phyloP scores from a whole-genome alignment of 2,329 filamentous ascomycete genomes.

The Ascosphaera acerosa region DNA sequence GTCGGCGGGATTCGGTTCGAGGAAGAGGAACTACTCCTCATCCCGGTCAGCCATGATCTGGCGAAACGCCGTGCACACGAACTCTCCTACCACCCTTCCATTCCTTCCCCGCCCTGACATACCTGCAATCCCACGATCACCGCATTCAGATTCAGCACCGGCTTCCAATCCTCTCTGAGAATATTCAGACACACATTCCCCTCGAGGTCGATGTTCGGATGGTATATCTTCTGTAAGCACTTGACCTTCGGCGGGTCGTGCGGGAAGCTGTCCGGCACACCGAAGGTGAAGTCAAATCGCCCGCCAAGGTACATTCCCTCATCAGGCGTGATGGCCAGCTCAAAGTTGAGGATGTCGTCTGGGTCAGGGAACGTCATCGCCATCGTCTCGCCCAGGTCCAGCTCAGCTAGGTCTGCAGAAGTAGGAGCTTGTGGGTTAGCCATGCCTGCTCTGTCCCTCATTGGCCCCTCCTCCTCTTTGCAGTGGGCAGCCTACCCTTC shows the following conservation, averaged over 20 bases:
- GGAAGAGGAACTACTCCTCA: conserved; percentile 68
- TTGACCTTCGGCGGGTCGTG: conserved; percentile 95
- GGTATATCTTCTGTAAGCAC: conserved; percentile 95
- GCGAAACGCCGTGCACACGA: conserved; percentile 1
- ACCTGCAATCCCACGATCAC: conserved; percentile 86
- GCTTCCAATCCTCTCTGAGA: conserved; percentile 94
- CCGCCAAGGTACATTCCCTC: conserved; percentile 65
- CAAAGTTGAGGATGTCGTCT: conserved; percentile 32
- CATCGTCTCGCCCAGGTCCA: conserved; percentile 29
- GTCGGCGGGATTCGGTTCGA: conserved; percentile 90
- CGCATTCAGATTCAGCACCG: conserved; percentile 85
- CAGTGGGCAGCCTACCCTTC: conserved; percentile 38
- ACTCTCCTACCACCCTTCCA: background rate
- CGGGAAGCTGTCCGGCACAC: conserved; percentile 83
- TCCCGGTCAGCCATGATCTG: conserved; percentile 2
- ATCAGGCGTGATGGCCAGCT: conserved; percentile 24
- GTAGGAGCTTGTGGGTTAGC: background rate
- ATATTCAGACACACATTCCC: conserved; percentile 98
- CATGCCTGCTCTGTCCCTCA: background rate
- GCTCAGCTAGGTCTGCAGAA: conserved; percentile 20
- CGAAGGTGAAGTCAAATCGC: conserved; percentile 69
- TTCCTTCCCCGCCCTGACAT: no score
- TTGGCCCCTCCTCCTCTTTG: background rate
- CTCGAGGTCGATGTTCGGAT: conserved; percentile 93
- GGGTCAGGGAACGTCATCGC: conserved; percentile 30